phyloP scores from a whole-genome alignment of 306 rosid genomes.

The Lagenaria siceraria region DNA sequence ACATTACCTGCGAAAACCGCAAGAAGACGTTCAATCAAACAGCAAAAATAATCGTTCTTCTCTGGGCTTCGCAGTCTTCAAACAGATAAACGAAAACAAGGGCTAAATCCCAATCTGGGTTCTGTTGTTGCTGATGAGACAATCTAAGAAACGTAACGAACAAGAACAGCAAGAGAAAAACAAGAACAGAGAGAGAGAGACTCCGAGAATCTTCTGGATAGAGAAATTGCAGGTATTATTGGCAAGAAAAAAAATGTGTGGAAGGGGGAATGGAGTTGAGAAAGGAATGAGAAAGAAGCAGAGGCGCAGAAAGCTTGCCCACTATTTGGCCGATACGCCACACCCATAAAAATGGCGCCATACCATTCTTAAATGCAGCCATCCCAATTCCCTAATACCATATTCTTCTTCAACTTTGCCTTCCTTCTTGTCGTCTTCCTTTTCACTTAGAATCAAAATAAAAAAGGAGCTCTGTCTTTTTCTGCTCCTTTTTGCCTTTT shows the following conservation, averaged over 20 bases:
- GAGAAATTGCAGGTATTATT: not conserved
- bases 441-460: not conserved
- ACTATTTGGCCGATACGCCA: not conserved
- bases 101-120: not conserved
- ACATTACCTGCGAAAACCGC: not conserved
- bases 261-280: not conserved
- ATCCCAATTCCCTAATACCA: not conserved
- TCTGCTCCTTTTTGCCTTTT: too few species aligned
- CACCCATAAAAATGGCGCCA: not conserved
- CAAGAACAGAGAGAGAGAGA: not conserved
- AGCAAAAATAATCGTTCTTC: not conserved
- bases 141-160: not conserved
- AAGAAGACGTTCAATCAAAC: not conserved
- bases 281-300: constrained; percentile 4
- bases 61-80: not conserved
- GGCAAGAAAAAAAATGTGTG: not conserved
- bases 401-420: not conserved
- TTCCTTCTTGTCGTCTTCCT: not conserved
- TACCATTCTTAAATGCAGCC: not conserved
- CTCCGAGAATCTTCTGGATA: not conserved
- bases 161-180: not conserved
- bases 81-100: not conserved
- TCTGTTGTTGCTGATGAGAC: not conserved
- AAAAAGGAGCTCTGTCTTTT: not conserved
- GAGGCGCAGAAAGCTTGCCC: not conserved